Conservation (phyloP, 2,329 filamentous ascomycete species). For the Colletotrichum melonis region DNA sequence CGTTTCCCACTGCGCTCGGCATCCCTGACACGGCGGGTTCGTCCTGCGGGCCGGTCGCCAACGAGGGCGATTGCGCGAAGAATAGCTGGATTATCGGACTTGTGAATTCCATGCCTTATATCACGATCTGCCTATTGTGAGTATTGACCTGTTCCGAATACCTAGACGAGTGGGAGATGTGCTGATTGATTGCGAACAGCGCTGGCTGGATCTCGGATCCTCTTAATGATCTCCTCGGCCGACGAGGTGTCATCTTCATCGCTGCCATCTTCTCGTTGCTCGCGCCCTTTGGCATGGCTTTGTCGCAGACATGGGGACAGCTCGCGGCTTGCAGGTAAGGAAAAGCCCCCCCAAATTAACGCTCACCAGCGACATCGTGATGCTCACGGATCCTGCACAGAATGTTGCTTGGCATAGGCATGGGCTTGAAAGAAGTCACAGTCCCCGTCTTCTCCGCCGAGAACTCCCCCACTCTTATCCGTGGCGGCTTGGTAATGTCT, state of each 20-base stretch:
- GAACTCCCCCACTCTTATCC: conserved; percentile 62
- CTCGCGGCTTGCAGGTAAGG: conserved; percentile 65
- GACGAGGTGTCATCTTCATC: conserved; percentile 73
- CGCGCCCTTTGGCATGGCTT: conserved; percentile 69
- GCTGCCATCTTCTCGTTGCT: conserved; percentile 71
- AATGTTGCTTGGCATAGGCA: conserved; percentile 67
- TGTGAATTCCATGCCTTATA: conserved; percentile 63
- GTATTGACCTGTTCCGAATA: conserved; percentile 9
- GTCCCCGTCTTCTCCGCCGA: conserved; percentile 67
- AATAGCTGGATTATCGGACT: conserved; percentile 72
- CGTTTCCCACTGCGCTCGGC: conserved; percentile 56
- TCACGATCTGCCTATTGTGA: conserved; percentile 56
- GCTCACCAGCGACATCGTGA: background rate
- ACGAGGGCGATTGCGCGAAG: conserved; percentile 50
- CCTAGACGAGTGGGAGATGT: too few species aligned
- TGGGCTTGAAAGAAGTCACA: conserved; percentile 64
- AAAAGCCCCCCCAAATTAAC: background rate
- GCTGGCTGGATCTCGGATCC: conserved; percentile 73
- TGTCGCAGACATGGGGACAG: conserved; percentile 69
- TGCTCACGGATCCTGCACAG: conserved; percentile 33
- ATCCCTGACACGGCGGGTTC: conserved; percentile 49
- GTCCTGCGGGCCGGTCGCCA: conserved; percentile 45
- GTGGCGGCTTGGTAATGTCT: conserved; percentile 64
- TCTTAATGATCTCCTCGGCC: conserved; percentile 67
- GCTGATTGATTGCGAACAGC: conserved; percentile 41